phyloP scores from a whole-genome alignment of 768 basidiomycete species.

The Lactarius indigo region DNA sequence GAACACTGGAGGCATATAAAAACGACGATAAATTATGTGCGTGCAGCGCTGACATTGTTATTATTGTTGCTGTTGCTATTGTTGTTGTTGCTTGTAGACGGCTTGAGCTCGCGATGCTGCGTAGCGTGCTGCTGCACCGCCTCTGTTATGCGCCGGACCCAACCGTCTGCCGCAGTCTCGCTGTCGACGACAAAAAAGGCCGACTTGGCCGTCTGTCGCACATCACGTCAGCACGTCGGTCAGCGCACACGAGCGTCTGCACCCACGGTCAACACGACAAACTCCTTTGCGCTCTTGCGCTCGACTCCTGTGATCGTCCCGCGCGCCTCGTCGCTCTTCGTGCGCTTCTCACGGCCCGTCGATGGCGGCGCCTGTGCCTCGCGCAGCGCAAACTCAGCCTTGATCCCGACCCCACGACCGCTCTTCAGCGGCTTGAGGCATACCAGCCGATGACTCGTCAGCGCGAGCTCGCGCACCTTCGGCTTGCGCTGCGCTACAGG shows the following conservation, averaged over 20 bases:
- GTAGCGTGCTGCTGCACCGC: slow-evolving; percentile 10
- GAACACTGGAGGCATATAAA: slow-evolving; percentile 5
- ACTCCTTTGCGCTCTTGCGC: slow-evolving; percentile 53
- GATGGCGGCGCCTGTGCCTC: slow-evolving; percentile 13
- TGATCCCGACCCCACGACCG: slow-evolving; percentile 41
- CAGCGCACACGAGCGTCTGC: neutral
- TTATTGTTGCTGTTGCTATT: neutral
- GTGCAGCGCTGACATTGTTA: slow-evolving; percentile 16
- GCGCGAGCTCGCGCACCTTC: slow-evolving; percentile 51
- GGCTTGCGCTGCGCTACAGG: slow-evolving; percentile 46
- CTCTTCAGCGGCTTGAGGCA: slow-evolving; percentile 50
- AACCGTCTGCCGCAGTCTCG: slow-evolving; percentile 15
- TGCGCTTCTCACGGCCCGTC: slow-evolving; percentile 45
- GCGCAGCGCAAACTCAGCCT: slow-evolving; percentile 49
- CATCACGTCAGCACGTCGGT: neutral
- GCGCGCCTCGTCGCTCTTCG: slow-evolving; percentile 29
- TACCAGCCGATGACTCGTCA: slow-evolving; percentile 54
- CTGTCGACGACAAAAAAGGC: slow-evolving; percentile 23
- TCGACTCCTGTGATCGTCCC: slow-evolving; percentile 46
- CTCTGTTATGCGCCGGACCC: slow-evolving; percentile 21
- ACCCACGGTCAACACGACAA: slow-evolving; percentile 59
- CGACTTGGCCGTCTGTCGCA: slow-evolving; percentile 22
- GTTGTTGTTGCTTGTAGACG: neutral
- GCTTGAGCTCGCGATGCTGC: slow-evolving; percentile 16
- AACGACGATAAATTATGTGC: slow-evolving; percentile 23